Evolutionary conservation across 164 flowering plant species (phyloP).

Genomic region (Magnolia kwangsiensis): DNA sequence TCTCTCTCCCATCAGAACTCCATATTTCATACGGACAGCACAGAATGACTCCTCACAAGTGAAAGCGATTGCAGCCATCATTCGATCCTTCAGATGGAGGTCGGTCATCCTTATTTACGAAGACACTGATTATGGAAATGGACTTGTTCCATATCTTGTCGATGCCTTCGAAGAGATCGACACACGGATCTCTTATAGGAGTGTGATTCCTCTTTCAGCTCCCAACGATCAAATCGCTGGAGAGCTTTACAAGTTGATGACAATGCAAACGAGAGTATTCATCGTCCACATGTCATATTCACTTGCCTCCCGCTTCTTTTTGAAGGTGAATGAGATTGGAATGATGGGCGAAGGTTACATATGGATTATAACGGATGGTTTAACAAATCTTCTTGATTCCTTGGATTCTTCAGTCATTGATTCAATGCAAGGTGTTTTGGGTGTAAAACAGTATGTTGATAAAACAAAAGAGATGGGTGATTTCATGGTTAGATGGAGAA

Average conservation of each 20-base stretch:
- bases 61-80: conserved; percentile 20
- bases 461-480: background rate
- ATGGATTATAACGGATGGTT: conserved; percentile 36
- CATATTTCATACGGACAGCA: conserved; percentile 18
- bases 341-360: conserved; percentile 44
- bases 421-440: conserved; percentile 24
- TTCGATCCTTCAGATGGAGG: conserved; percentile 15
- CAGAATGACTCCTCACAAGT: conserved; percentile 19
- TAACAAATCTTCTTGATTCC: conserved; percentile 8
- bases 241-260: conserved; percentile 7
- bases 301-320: conserved; percentile 2
- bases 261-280: conserved; percentile 14
- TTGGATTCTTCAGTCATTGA: conserved; percentile 13
- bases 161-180: conserved; percentile 7
- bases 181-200: background rate
- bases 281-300: conserved; percentile 12
- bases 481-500: conserved; percentile 13
- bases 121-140: conserved; percentile 18
- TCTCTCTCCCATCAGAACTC: conserved; percentile 9
- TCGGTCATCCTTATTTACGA: conserved; percentile 18
- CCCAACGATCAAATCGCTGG: background rate
- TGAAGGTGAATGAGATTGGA: conserved; percentile 20
- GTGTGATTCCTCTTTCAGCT: conserved; percentile 3
- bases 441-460: conserved; percentile 15
- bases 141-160: conserved; percentile 16